Evolutionary conservation across 73 alveolate species (phyloP).

Genomic region (Diophrys sp.): DNA sequence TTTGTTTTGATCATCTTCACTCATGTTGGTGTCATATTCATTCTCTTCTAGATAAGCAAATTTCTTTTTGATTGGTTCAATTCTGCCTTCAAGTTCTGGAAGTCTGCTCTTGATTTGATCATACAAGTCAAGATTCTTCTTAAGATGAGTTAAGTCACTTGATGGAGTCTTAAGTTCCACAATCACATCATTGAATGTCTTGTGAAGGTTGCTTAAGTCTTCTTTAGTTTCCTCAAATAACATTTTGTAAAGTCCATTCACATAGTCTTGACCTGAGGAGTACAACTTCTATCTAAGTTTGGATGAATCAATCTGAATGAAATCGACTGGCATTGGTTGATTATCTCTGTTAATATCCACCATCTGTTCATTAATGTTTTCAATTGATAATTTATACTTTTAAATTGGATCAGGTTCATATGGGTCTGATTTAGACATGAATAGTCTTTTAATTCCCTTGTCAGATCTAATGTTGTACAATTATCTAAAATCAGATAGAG

Average conservation of each 20-base stretch:
- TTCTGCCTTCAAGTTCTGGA: constrained; percentile 65
- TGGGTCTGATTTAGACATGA: constrained; percentile 37
- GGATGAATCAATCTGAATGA: constrained; percentile 50
- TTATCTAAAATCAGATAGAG: constrained; percentile 45
- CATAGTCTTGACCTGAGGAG: constrained; percentile 42
- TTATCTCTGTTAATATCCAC: constrained; percentile 47
- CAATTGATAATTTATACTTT: constrained; percentile 58
- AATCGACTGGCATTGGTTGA: constrained; percentile 26
- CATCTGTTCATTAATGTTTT: constrained; percentile 33
- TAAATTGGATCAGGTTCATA: constrained; percentile 58
- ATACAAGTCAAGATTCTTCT: constrained; percentile 70
- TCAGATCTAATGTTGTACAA: constrained; percentile 51
- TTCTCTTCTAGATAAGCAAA: constrained; percentile 58
- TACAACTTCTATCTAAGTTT: constrained; percentile 34
- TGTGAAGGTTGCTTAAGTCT: constrained; percentile 58
- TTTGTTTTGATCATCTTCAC: constrained; percentile 57
- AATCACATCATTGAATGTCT: constrained; percentile 47
- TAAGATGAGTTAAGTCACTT: constrained; percentile 54
- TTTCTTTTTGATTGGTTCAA: constrained; percentile 79
- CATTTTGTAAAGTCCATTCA: constrained; percentile 37
- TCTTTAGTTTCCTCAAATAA: constrained; percentile 58
- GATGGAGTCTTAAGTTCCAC: constrained; percentile 60
- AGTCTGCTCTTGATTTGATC: constrained; percentile 67
- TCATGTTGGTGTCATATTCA: constrained; percentile 37
- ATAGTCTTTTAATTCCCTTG: constrained; percentile 46